Evolutionary conservation across 129 eudicot genomes (phyloP).

Genomic region (Lonicera japonica): DNA sequence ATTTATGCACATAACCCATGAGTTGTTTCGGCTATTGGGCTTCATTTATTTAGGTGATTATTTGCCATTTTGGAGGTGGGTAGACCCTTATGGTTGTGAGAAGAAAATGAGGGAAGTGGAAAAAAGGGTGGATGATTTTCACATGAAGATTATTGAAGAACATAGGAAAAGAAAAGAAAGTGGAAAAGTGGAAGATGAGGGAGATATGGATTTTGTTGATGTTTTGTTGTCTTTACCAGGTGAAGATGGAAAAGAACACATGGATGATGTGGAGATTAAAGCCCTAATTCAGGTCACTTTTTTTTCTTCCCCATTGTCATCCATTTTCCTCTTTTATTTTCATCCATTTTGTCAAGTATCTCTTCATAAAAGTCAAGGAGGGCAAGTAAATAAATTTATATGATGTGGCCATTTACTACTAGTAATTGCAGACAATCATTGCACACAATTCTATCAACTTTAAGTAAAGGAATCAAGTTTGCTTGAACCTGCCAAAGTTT

Average conservation of each 20-base stretch:
- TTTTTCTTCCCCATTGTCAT: too few species aligned
- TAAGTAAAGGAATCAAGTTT: too few species aligned
- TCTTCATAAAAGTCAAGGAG: too few species aligned
- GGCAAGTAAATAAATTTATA: too few species aligned
- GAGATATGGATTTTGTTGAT: slow-evolving; percentile 83
- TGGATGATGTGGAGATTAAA: slow-evolving; percentile 87
- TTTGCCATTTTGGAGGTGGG: slow-evolving; percentile 89
- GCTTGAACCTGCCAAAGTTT: too few species aligned
- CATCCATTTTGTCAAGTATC: too few species aligned
- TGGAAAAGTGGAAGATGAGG: slow-evolving; percentile 28
- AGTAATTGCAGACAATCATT: too few species aligned
- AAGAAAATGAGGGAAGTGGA: slow-evolving; percentile 92
- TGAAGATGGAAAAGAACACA: slow-evolving; percentile 72
- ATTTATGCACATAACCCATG: slow-evolving; percentile 93
- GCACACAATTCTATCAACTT: too few species aligned
- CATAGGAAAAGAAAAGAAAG: slow-evolving; percentile 41
- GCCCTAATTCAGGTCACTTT: slow-evolving; percentile 77
- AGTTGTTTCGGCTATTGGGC: slow-evolving; percentile 78
- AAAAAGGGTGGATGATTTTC: slow-evolving; percentile 88
- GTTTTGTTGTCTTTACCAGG: slow-evolving; percentile 83
- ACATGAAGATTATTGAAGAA: slow-evolving; percentile 61
- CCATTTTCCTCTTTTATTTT: background rate
- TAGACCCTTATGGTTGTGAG: slow-evolving; percentile 90
- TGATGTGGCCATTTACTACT: too few species aligned
- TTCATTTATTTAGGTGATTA: slow-evolving; percentile 94